Base-by-base conservation (phyloP, 2,329 filamentous ascomycete species). In the Ophiostoma tasmaniense region DNA sequence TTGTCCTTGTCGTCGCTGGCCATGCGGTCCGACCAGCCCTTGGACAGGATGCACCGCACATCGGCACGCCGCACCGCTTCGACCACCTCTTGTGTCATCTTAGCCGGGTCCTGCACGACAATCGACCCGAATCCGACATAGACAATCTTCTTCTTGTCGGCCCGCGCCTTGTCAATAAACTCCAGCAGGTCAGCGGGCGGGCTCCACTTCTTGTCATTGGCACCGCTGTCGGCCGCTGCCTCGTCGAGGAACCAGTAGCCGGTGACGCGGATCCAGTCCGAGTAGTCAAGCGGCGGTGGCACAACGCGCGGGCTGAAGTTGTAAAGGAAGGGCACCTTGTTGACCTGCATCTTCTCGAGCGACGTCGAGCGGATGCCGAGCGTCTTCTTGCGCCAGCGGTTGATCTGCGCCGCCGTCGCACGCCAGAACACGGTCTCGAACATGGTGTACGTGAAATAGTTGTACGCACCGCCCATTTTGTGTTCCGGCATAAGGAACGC, bases 171-270 rank as follows among this genome's bases (percentile, higher is more conserved):
- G n/a, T 85, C 79, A 76, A 99, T 98, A 75, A 99, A 99, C 3
- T 86, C 85, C 3, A 83, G 80, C 6, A 99, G 84, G 66, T 94
- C 92, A 35, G 83, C 78, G 0, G 93, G 90, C 1, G 95, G 93
- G 64, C 84, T 83, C 83, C 89, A 98, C 33, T 82, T 80, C 33
- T 65, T 39, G 10, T 39, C 28, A 25, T 66, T 64, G n/a, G 59
- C 66, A 22, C 65, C 67, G 6, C 59, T 67, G 4, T 6, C 45
- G 7, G 62, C 52, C 20, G 52, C 71, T 10, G 71, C 73, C 77
- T 97, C 94, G 73, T 97, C 90, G 66, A 99, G 80, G 78, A 99
- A 98, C 95, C 95, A 99, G 80, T 99, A 98, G 0, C 95, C 95
- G 0, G 95, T 98, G 8, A 98, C 92, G 61, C 92, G 88, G 77